These are phyloP conservation scores for Umbelopsis ramanniana DNA, from an alignment of 192 early-diverging fungal genomes.

Conservation along the genomic window DNA sequence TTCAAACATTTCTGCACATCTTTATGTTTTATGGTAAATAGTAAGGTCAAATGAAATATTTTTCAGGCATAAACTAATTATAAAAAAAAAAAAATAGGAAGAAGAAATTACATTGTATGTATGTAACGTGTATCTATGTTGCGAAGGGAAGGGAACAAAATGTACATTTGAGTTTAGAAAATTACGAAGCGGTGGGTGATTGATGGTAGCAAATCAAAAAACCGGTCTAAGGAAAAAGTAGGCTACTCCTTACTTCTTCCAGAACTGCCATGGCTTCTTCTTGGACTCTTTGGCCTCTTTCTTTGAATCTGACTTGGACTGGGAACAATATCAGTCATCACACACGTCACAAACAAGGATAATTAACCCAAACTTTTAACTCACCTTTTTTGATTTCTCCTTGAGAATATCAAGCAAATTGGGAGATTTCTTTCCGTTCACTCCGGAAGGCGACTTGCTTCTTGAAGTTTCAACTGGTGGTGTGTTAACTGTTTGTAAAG, in stretches of 20 bases:
- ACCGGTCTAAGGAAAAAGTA: neutral
- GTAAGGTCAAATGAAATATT: too few relatives aligned
- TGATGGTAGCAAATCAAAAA: neutral
- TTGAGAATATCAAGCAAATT: constrained; percentile 22
- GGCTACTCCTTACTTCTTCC: constrained; percentile 20
- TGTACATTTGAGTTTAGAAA: neutral
- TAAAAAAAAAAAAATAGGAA: too few relatives aligned
- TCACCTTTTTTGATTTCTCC: constrained; percentile 23
- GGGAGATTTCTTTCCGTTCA: neutral
- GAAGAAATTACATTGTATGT: too few relatives aligned
- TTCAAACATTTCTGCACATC: too few relatives aligned
- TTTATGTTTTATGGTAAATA: too few relatives aligned
- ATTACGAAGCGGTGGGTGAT: neutral
- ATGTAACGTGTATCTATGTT: too few relatives aligned
- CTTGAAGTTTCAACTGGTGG: neutral
- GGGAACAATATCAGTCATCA: neutral
- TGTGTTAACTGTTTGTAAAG: neutral
- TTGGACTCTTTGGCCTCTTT: constrained; percentile 26
- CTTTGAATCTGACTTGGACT: constrained; percentile 8
- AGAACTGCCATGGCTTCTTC: constrained; percentile 32
- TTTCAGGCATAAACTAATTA: too few relatives aligned
- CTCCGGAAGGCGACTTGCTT: neutral
- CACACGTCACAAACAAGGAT: too few relatives aligned
- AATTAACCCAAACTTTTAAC: too few relatives aligned
- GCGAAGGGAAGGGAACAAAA: too few relatives aligned